Percentiles rank a stretch among this genome's conserved stretches.
phyloP scores from a whole-genome alignment of 257 asterid genomes.

The Ocimum tenuiflorum region DNA sequence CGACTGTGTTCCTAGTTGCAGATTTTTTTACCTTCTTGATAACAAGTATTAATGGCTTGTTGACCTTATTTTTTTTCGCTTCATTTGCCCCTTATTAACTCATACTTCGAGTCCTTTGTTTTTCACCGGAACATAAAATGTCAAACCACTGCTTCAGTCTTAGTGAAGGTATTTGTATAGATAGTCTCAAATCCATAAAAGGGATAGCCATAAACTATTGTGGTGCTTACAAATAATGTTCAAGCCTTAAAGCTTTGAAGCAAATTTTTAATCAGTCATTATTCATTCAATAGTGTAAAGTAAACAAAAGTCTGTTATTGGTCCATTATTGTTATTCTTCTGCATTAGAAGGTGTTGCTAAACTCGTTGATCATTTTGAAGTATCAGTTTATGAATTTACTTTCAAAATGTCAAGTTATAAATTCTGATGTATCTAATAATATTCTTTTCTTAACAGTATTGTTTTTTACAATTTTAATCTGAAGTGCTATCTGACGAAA shows the following conservation, averaged over 20 bases:
- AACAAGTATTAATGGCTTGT: neutral
- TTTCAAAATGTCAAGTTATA: neutral
- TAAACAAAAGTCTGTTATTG: neutral
- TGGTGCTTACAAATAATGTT: neutral
- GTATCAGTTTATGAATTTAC: neutral
- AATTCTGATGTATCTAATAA: constrained; percentile 5
- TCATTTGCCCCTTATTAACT: neutral
- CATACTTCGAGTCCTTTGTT: neutral
- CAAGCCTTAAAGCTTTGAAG: neutral
- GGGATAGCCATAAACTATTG: neutral
- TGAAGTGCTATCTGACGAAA: constrained; percentile 19
- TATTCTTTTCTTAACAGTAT: constrained; percentile 4
- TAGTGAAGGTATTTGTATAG: neutral
- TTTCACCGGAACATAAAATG: neutral
- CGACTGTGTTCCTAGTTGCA: neutral
- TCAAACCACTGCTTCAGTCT: neutral
- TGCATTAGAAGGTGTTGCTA: neutral
- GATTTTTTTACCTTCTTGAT: neutral
- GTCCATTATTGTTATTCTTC: constrained; percentile 5
- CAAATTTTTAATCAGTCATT: neutral
- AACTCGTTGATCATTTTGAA: neutral
- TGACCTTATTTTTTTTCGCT: neutral
- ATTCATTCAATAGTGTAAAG: neutral
- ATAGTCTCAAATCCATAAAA: neutral
- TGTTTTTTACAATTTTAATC: constrained; percentile 6